Percentiles rank a stretch among this genome's conserved stretches.
Evolutionary conservation across 306 rosid species (phyloP).

Genomic region (Acacia melanoxylon): DNA sequence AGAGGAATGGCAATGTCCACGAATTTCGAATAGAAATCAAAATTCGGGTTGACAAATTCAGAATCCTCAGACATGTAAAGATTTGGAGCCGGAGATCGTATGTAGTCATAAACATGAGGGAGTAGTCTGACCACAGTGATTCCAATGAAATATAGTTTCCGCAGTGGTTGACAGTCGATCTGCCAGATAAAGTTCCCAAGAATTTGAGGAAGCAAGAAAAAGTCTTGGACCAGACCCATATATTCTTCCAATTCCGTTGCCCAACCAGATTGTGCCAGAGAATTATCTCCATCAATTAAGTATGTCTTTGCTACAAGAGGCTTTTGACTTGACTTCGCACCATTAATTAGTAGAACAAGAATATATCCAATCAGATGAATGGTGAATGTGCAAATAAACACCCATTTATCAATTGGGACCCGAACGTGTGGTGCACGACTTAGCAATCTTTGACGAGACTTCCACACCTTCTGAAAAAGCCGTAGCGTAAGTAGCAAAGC

Average conservation of each 20-base stretch:
- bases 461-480: constrained; percentile 93
- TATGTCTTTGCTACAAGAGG: constrained; percentile 36
- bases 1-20: constrained; percentile 76
- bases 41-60: constrained; percentile 71
- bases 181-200: constrained; percentile 87
- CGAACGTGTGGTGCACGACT: constrained; percentile 51
- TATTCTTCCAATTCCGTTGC: constrained; percentile 73
- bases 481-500: constrained; percentile 73
- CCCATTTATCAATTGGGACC: constrained; percentile 70
- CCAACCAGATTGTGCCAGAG: constrained; percentile 53
- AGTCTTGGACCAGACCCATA: constrained; percentile 83
- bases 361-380: constrained; percentile 66
- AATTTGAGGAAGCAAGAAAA: constrained; percentile 84
- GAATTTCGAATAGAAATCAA: constrained; percentile 70
- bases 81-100: constrained; percentile 58
- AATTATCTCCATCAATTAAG: constrained; percentile 25
- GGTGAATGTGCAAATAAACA: constrained; percentile 50
- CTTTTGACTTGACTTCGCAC: constrained; percentile 43
- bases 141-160: constrained; percentile 75
- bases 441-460: constrained; percentile 71
- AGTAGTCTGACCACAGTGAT: constrained; percentile 80
- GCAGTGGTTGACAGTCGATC: constrained; percentile 68
- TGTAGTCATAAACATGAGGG: constrained; percentile 79
- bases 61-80: constrained; percentile 69
- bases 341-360: constrained; percentile 54